A percentile compares a stretch with the other conserved stretches of the same genome.
These are phyloP conservation scores for Cladophialophora yegresii DNA, from an alignment of 2,329 filamentous ascomycete genomes.

Conservation along the genomic window DNA sequence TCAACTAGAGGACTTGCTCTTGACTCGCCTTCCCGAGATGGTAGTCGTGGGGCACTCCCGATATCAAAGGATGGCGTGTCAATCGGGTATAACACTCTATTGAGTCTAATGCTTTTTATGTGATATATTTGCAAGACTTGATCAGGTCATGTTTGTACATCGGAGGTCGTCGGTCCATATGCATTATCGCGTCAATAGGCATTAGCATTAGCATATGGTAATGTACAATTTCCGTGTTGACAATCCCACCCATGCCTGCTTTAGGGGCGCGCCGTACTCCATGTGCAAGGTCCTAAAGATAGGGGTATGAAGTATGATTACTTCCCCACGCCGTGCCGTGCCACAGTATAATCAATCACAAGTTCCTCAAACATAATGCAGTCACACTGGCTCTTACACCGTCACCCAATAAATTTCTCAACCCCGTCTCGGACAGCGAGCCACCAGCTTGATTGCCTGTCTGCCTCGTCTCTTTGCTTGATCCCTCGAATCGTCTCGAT, in stretches of 20 bases:
- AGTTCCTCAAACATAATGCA: background rate
- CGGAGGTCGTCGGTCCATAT: background rate
- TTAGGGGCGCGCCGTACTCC: background rate
- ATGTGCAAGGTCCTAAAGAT: background rate
- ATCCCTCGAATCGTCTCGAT: conserved; percentile 40
- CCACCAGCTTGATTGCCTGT: conserved; percentile 13
- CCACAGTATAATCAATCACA: background rate
- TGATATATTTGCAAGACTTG: background rate
- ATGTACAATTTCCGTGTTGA: background rate
- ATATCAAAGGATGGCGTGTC: background rate
- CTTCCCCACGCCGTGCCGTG: background rate
- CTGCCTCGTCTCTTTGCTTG: conserved; percentile 14
- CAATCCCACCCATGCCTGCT: background rate
- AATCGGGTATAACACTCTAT: too few relatives aligned
- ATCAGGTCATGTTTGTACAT: background rate
- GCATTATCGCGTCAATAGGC: background rate
- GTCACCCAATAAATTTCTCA: conserved; percentile 18
- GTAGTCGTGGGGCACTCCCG: background rate
- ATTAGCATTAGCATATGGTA: background rate
- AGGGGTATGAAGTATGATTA: background rate
- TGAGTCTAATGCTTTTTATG: background rate
- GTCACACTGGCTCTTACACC: background rate
- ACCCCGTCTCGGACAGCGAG: conserved; percentile 10
- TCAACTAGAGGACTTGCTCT: too few relatives aligned
- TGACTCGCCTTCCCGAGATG: too few relatives aligned